A percentile compares a stretch with the other conserved stretches of the same genome.
phyloP scores from a whole-genome alignment of 2,329 filamentous ascomycete genomes.

The Grosmannia huntii region DNA sequence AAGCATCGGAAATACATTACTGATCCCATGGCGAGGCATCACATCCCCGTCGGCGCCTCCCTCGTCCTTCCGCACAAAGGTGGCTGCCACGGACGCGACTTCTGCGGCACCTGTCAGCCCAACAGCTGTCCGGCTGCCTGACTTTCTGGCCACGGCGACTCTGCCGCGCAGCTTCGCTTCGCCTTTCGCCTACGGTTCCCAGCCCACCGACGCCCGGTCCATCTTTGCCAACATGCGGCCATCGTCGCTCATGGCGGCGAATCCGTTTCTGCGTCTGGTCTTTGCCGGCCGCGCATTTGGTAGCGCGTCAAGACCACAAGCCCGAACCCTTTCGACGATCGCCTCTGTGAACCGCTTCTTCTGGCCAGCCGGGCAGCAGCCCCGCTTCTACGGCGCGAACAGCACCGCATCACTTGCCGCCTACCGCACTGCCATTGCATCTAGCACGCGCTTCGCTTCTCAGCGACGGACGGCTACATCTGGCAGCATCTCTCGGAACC shows the following conservation, averaged over 20 bases:
- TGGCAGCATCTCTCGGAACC: conserved; percentile 42
- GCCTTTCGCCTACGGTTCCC: conserved; percentile 14
- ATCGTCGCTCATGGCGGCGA: conserved; percentile 2
- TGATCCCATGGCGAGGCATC: conserved; percentile 21
- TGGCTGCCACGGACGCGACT: not conserved
- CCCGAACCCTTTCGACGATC: not conserved
- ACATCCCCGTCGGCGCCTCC: conserved; percentile 2
- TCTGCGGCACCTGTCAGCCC: not conserved
- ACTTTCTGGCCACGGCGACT: not conserved
- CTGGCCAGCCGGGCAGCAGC: not conserved
- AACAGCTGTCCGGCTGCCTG: not conserved
- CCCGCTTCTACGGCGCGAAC: conserved; percentile 5
- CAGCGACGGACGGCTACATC: conserved; percentile 10
- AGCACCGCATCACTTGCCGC: not conserved
- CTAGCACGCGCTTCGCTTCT: not conserved
- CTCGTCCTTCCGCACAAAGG: not conserved
- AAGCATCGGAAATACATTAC: conserved; percentile 27
- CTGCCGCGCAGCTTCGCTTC: conserved; percentile 12
- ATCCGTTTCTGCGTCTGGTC: conserved; percentile 2
- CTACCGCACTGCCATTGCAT: not conserved
- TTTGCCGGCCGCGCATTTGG: not conserved
- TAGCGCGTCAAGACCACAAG: not conserved
- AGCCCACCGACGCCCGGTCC: conserved; percentile 12
- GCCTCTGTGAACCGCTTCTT: not conserved
- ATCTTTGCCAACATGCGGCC: conserved; percentile 3